Percentiles rank a stretch among this genome's conserved stretches.
These are phyloP conservation scores for Hypoxylon sp. DNA, from an alignment of 2,329 filamentous ascomycete genomes.

Conservation along the genomic window DNA sequence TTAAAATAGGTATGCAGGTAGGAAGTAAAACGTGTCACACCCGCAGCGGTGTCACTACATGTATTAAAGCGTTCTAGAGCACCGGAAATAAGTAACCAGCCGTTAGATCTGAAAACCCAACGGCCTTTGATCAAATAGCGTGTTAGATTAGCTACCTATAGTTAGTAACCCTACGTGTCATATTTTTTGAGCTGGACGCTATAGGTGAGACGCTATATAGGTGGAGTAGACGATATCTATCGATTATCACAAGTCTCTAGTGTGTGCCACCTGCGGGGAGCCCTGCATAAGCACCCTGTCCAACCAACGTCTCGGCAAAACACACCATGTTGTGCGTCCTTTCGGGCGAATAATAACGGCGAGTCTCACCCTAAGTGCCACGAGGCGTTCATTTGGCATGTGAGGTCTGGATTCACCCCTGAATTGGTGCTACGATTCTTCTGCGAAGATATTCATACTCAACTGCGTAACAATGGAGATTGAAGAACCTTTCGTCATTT, in stretches of 20 bases:
- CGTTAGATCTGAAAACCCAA: constrained; percentile 10
- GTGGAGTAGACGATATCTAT: constrained; percentile 20
- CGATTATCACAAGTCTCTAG: constrained; percentile 7
- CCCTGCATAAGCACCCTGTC: constrained; percentile 20
- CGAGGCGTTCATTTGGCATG: not conserved
- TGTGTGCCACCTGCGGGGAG: constrained; percentile 13
- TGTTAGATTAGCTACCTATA: no score
- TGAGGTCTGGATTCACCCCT: not conserved
- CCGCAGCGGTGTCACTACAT: constrained; percentile 10
- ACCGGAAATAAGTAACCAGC: not conserved
- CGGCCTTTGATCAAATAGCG: constrained; percentile 1
- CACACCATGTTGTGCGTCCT: constrained; percentile 16
- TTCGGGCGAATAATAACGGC: not conserved
- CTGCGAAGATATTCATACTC: not conserved
- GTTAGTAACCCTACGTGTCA: no score
- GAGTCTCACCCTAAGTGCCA: not conserved
- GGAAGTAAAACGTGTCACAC: constrained; percentile 6
- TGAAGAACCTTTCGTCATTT: not conserved
- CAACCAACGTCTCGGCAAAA: constrained; percentile 18
- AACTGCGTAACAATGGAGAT: no score
- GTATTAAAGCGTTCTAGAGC: constrained; percentile 24
- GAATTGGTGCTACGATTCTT: not conserved
- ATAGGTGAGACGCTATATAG: no score
- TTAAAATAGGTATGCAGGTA: constrained; percentile 22
- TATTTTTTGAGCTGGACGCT: no score